Base-by-base conservation (phyloP, 129 eudicot genomes). In the Tagetes erecta region DNA sequence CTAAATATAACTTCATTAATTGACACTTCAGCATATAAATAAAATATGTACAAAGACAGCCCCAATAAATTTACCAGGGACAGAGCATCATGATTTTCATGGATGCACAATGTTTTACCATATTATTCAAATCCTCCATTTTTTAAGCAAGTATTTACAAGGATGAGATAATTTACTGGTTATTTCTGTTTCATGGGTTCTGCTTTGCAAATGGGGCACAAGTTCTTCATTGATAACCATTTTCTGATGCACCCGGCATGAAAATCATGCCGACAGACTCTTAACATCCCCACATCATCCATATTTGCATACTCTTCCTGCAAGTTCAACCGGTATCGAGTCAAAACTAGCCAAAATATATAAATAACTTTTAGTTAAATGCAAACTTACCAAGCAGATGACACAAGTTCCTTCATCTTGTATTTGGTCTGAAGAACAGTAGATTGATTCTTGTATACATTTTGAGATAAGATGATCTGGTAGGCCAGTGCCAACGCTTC, bases 141-240 rank as follows among this genome's bases (percentile, higher is more conserved):
- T 78, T 41, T 76, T 76, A 7, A 71, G 58, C 68, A 79, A 77
- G 73, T 74, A 53, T 83, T 74, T 63, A 80, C 78, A 83, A 39
- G 31, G 31, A 64, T 39, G 36, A 36, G 67, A 36, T 62, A 56
- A 53, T 57, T 71, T 71, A 27, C 59, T 36, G 11, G 42, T 84
- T 68, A 84, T 67, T 82, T 70, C 76, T 84, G 84, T 77, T 87
- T 82, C 78, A 11, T 7, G 50, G 73, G 70, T 62, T 87, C 90
- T 70, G 87, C 81, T 74, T 87, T 90, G 86, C 96, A 87, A 62
- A 90, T 87, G 45, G 96, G 96, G 41, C 96, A 90, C 73, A 77
- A 1, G 64, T 90, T 90, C 87, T 90, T 90, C 82, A 87, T 83
- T 13, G 87, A 83, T 67, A 90, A 70, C 96, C 96, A 90, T 65